Base-by-base conservation (phyloP, 306 rosid species). In the Quercus agrifolia region DNA sequence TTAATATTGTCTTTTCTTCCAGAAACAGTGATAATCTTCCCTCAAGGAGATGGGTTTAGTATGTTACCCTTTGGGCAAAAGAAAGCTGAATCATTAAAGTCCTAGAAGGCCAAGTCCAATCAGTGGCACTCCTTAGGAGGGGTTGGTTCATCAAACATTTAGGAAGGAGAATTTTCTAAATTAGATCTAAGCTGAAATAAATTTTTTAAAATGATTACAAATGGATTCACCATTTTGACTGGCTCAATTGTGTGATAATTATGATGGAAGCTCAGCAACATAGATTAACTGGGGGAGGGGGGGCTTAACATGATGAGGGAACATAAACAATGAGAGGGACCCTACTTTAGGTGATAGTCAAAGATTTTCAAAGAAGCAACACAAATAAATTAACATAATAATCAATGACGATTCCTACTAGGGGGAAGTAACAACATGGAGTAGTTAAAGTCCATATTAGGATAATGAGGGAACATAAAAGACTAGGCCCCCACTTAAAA, bases 281-380 rank as follows among this genome's bases (percentile, higher is more conserved):
- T 23, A 79, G 25, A 19, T 35, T 64, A 64, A 46, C 30, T 11
- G 44, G 74, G 70, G 56, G 57, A 71, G 44, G 74, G 70, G 56
- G 52, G 68, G 23, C 52, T 41, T 21, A n/a, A 59, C 28, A 56
- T 68, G 7, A 75, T 56, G 75, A 63, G 51, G 69, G 27, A 31
- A 73, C 56, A 30, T 5, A 68, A 73, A 62, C 25, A 58, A 54
- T 57, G 75, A 66, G 75, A 66, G 74, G 73, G 76, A 21, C 80
- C 71, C 82, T 58, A 38, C 77, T 52, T 77, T 38, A 11, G 74
- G 10, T 41, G 28, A 80, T 64, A 18, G 56, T 61, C 63, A 59
- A 70, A 75, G 56, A 17, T 25, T 30, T 59, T 15, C 20, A 6
- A 4, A 19, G 56, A 71, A 5, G n/a, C 28, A 74, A 58, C 20